Evolutionary conservation across 2,329 filamentous ascomycete genomes (phyloP), one percentile per base, ranked within the genome.

Genomic region (Penicillium digitatum): DNA sequence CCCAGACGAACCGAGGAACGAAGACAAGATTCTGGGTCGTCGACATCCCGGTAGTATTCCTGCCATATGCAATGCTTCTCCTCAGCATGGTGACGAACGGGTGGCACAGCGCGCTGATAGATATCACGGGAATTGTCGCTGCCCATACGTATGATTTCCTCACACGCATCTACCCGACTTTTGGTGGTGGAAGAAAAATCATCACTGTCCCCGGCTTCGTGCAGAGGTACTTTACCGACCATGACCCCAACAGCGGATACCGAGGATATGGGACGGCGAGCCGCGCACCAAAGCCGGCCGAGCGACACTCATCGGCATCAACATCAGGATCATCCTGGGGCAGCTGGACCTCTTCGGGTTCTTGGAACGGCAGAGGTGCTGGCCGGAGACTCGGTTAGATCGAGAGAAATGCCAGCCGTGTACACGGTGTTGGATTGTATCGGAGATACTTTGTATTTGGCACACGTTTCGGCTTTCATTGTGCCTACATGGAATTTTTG

Each of bases 141-240:
- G 92, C 92, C 5, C 94, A 99, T 71, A 68, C 94, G 20, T 95
- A 90, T 74, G 89, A 97, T 70, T 99, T 97, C 69, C 73, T 96
- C 47, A 90, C 89, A 2, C 83, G 89, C 46, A 81, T 96, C 39
- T 97, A 91, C 80, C 94, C 94, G 5, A 85, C 89, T 52, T 94
- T 94, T 69, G 93, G 91, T 31, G 89, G 89, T 53, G 94, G 94
- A 0, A 80, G 78, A 48, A 95, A 92, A 68, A 80, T 87, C 46
- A 79, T 96, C 34, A 78, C 81, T 14, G 94, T 91, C 0, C 94
- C 94, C 2, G 71, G 72, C 6, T 85, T 91, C 62, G 74, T 97
- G 55, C 85, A 83, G 56, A 81, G 81, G 52, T 81, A 88, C 62
- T 87, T 93, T 55, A 76, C 79, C 55, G 80, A 74, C 6, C 45